A percentile compares a stretch with the other conserved stretches of the same genome.
These are phyloP conservation scores for Solanum acaule DNA, from an alignment of 257 asterid species.

Conservation along the genomic window DNA sequence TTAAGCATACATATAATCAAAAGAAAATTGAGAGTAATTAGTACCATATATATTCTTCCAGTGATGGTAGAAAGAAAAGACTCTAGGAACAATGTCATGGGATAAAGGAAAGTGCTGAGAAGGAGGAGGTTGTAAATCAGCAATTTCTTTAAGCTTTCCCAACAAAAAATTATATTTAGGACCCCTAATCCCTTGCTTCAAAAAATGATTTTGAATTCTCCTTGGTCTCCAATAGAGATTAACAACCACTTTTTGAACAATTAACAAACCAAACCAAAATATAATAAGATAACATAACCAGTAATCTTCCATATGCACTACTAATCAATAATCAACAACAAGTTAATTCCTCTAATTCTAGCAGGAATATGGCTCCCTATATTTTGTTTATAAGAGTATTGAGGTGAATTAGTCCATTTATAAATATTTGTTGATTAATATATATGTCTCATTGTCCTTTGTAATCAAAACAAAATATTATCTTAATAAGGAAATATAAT, in stretches of 20 bases:
- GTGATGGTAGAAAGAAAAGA: constrained; percentile 80
- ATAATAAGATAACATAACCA: constrained; percentile 26
- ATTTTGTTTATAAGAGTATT: not conserved
- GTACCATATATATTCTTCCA: constrained; percentile 86
- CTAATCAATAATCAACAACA: not conserved
- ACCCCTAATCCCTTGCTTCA: constrained; percentile 69
- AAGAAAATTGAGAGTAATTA: not conserved
- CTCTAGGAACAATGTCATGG: constrained; percentile 89
- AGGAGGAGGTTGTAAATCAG: constrained; percentile 44
- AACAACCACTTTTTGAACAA: constrained; percentile 21
- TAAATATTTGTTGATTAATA: not conserved
- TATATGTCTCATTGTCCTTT: not conserved
- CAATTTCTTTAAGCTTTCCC: constrained; percentile 80
- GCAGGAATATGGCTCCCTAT: not conserved
- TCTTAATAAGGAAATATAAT: not conserved
- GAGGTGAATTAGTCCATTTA: not conserved
- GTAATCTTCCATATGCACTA: constrained; percentile 17
- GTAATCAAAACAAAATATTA: not conserved
- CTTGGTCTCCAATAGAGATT: constrained; percentile 75
- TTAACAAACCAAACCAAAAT: constrained; percentile 32
- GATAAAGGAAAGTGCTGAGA: constrained; percentile 49
- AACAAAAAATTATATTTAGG: constrained; percentile 61
- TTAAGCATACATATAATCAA: not conserved
- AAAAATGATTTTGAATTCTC: constrained; percentile 43
- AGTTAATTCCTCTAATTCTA: not conserved